phyloP scores from a whole-genome alignment of 139 green algal species.

The Trebouxia sp. region DNA sequence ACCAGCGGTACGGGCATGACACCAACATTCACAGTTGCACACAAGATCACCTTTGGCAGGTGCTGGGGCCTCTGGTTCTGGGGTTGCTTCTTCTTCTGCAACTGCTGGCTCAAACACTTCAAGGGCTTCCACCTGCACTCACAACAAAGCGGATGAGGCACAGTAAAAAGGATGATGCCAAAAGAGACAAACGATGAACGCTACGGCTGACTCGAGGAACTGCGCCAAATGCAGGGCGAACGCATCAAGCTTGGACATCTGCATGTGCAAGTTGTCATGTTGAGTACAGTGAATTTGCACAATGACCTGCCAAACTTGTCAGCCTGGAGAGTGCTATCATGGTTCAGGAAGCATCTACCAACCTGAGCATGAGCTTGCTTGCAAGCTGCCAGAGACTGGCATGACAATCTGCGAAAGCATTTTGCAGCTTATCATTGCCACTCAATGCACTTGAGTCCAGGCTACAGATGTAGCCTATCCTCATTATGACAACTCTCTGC shows the following conservation, averaged over 20 bases:
- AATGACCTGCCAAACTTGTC: no score
- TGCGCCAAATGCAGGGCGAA: neutral
- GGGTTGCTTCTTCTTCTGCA: slow-evolving; percentile 15
- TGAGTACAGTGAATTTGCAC: neutral
- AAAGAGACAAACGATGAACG: neutral
- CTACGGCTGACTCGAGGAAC: neutral
- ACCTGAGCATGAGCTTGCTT: no score
- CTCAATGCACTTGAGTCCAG: no score
- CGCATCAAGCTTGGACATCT: neutral
- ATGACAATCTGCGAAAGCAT: no score
- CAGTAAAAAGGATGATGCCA: no score
- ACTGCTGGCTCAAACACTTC: slow-evolving; percentile 24
- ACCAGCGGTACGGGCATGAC: neutral
- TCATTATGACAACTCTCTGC: no score
- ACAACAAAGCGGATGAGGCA: no score
- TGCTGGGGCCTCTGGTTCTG: slow-evolving; percentile 7
- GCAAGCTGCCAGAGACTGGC: no score
- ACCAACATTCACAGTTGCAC: neutral
- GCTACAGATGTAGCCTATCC: no score
- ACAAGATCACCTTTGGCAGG: neutral
- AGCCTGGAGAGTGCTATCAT: no score
- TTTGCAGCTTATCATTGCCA: no score
- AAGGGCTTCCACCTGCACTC: neutral
- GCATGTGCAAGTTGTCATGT: neutral
- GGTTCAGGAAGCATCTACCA: no score